Percentiles rank a stretch among this genome's conserved stretches.
These are phyloP conservation scores for Kurtzmaniella natalensis DNA, from an alignment of 1,139 yeast species.

Conservation along the genomic window DNA sequence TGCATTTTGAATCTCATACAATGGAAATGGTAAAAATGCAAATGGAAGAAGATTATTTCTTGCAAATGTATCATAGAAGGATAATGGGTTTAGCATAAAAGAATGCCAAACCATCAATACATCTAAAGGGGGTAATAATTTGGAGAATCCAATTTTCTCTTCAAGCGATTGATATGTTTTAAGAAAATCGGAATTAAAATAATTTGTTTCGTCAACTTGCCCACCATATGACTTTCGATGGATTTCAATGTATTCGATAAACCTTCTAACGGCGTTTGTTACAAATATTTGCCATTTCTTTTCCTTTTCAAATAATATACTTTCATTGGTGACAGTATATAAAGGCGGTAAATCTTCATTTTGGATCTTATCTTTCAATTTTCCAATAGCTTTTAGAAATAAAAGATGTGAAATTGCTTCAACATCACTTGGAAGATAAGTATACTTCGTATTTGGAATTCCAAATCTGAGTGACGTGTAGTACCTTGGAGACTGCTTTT, in stretches of 20 bases:
- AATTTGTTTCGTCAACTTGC: conserved; percentile 2
- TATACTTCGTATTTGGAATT: no score
- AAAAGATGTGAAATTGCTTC: conserved; percentile 27
- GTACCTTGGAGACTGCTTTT: no score
- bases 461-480: no score
- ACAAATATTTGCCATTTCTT: conserved; percentile 27
- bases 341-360: background rate
- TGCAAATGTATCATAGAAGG: conserved; percentile 24
- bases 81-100: conserved; percentile 14
- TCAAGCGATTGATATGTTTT: background rate
- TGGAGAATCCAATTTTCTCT: background rate
- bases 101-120: conserved; percentile 39
- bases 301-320: conserved; percentile 7
- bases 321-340: background rate
- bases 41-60: conserved; percentile 20
- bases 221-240: conserved; percentile 6
- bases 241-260: conserved; percentile 22
- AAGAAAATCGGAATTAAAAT: background rate
- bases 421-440: conserved; percentile 15
- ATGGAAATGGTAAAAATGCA: conserved; percentile 24
- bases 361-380: conserved; percentile 15
- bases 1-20: conserved; percentile 16
- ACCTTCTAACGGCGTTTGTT: conserved; percentile 27
- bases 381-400: conserved; percentile 24
- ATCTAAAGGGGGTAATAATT: conserved; percentile 29